Base-by-base conservation (phyloP, 371 early-diverging fungal species). In the Dentiscutata heterogama region DNA sequence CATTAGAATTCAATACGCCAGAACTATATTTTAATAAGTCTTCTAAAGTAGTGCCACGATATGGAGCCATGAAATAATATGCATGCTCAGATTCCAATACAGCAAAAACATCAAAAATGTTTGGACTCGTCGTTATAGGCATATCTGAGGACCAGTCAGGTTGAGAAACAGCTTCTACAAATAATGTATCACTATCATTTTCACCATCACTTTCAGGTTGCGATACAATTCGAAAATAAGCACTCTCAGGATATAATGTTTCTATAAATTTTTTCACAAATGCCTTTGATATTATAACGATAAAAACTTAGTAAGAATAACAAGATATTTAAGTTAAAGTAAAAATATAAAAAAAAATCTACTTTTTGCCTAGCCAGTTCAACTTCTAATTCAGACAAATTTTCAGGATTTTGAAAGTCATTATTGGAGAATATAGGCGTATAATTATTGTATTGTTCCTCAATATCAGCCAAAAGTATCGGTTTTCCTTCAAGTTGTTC, bases 11-110 rank as follows among this genome's bases (percentile, higher is more conserved):
- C 10, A 93, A 84, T 18, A 91, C 89, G 58, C 92, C 93, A 0
- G 92, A 91, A 82, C 91, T 92, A 64, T 90, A 93, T 13, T 88
- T 90, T 56, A 93, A 86, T 14, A 93, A 77, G 84, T 93, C 92
- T 78, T 91, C 90, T 29, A 93, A 80, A 2, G 93, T 91, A 3
- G 92, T 89, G 25, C 89, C 87, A 31, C 90, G 88, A 77, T 91
- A 91, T 1, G 90, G 86, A 11, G 92, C 88, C 10, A 93, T 73
- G 54, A 92, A 91, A 70, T 90, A 92, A 63, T 89, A 90, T 1
- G 90, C 89, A 27, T 65, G 77, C 6, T 88, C 87, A 0, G 93
- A 89, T 81, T 93, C 93, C 29, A 93, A 85, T 29, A 93, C 85
- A 0, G 89, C 88, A 83, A 92, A 91, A 1, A 92, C 88, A 27